phyloP scores from a whole-genome alignment of 1,284 basidiomycete genomes.

The Boletus subluridellus region DNA sequence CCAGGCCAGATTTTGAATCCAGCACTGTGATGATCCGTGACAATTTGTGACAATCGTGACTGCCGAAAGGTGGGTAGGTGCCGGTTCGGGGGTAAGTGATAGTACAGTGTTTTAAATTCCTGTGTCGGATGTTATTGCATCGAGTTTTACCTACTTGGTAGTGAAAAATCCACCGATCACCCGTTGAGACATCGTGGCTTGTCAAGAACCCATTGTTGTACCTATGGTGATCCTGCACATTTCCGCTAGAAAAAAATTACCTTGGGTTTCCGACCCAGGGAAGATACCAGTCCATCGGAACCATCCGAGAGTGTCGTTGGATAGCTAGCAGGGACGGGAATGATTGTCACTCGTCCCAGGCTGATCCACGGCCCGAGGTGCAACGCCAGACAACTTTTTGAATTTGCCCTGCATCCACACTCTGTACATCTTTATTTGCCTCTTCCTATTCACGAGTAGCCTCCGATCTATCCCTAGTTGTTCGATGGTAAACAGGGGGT shows the following conservation, averaged over 20 bases:
- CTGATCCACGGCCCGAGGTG: neutral
- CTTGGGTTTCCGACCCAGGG: neutral
- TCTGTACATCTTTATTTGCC: constrained; percentile 92
- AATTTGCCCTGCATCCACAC: constrained; percentile 94
- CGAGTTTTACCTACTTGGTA: neutral
- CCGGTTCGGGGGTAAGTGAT: too few species aligned
- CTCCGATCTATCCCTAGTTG: constrained; percentile 86
- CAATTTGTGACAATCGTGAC: too few species aligned
- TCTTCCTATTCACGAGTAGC: constrained; percentile 88
- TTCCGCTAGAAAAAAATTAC: neutral
- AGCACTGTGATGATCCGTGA: too few species aligned
- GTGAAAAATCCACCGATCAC: too few species aligned
- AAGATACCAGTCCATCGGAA: neutral
- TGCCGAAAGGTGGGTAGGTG: too few species aligned
- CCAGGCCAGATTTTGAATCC: too few species aligned
- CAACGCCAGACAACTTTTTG: constrained; percentile 12
- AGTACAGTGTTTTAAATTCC: neutral
- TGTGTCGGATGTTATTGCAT: neutral
- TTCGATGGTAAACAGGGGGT: constrained; percentile 62
- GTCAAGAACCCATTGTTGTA: neutral
- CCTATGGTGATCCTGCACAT: neutral
- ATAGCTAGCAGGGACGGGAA: neutral
- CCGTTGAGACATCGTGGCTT: neutral
- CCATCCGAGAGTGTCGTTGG: neutral
- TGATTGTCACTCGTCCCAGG: neutral